phyloP scores from a whole-genome alignment of 176 grass and related monocot species.

The Oryza punctata region DNA sequence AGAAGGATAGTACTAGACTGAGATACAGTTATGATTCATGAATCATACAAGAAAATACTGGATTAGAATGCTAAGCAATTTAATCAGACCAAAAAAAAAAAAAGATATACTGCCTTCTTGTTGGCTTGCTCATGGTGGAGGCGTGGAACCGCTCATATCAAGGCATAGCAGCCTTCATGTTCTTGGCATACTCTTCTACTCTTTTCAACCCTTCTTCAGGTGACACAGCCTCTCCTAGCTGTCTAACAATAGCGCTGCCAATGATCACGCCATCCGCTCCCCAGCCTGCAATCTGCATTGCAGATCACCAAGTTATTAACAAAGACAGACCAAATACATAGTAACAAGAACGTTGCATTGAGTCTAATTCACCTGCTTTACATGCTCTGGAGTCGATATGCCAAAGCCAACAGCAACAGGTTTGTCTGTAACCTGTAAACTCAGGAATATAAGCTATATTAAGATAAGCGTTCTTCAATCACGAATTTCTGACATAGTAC shows the following conservation, averaged over 20 bases:
- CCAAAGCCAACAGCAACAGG: slow-evolving; percentile 92
- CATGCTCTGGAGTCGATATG: slow-evolving; percentile 85
- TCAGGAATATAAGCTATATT: slow-evolving; percentile 24
- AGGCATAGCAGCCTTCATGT: slow-evolving; percentile 71
- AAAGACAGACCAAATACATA: background rate
- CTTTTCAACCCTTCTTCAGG: slow-evolving; percentile 77
- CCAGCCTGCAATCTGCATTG: slow-evolving; percentile 68
- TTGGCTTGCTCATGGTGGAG: background rate
- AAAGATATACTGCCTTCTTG: background rate
- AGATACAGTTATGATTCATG: background rate
- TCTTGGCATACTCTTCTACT: slow-evolving; percentile 69
- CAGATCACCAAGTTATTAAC: slow-evolving; percentile 6
- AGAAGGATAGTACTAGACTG: background rate
- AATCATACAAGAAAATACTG: background rate
- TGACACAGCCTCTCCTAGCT: slow-evolving; percentile 67
- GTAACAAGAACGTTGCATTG: background rate
- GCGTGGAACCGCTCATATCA: slow-evolving; percentile 35
- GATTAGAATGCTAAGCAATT: slow-evolving; percentile 1
- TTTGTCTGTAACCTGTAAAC: slow-evolving; percentile 72
- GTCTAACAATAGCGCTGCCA: slow-evolving; percentile 88
- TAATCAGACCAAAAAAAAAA: background rate
- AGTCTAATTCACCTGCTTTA: slow-evolving; percentile 66
- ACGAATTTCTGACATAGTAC: background rate
- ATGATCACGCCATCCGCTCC: slow-evolving; percentile 96
- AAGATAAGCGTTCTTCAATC: slow-evolving; percentile 2